Percentiles rank a stretch among this genome's conserved stretches.
These are phyloP conservation scores for Ganoderma boninense DNA, from an alignment of 1,284 basidiomycete species.

Conservation along the genomic window DNA sequence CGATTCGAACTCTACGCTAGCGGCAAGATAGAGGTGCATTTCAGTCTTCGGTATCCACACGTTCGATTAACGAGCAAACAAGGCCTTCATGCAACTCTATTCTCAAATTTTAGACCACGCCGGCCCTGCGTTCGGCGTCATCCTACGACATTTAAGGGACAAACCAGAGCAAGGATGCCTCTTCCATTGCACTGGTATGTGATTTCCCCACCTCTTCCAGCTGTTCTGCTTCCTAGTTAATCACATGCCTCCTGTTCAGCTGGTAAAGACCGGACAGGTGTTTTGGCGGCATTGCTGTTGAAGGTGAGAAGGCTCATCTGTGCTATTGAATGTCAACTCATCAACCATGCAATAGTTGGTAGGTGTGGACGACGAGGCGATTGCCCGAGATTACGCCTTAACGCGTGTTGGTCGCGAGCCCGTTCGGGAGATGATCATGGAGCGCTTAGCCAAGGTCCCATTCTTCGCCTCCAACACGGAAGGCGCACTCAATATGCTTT, in stretches of 20 bases:
- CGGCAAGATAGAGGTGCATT: constrained; percentile 74
- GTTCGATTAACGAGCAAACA: constrained; percentile 21
- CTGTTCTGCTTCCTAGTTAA: background rate
- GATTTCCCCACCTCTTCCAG: no score
- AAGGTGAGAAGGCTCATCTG: constrained; percentile 53
- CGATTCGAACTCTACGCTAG: constrained; percentile 80
- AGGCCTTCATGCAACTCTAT: constrained; percentile 85
- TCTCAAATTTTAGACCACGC: constrained; percentile 81
- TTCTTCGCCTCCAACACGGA: constrained; percentile 74
- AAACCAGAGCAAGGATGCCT: constrained; percentile 67
- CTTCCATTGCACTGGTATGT: constrained; percentile 77
- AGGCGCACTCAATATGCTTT: constrained; percentile 80
- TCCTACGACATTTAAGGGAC: constrained; percentile 76
- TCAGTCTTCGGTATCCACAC: constrained; percentile 4
- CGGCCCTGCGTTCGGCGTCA: constrained; percentile 66
- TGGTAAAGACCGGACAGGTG: constrained; percentile 82
- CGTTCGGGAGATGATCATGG: constrained; percentile 71
- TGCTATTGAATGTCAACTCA: background rate
- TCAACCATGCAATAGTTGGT: constrained; percentile 57
- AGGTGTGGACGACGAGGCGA: constrained; percentile 67
- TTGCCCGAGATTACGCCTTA: constrained; percentile 79
- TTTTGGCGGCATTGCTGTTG: constrained; percentile 76
- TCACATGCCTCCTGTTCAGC: constrained; percentile 41
- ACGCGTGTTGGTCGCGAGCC: constrained; percentile 82
- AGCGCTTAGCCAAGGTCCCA: constrained; percentile 70